Percentiles rank a stretch among this genome's conserved stretches.
phyloP scores from a whole-genome alignment of 2,329 filamentous ascomycete species.

The Rutstroemia sydowiana region DNA sequence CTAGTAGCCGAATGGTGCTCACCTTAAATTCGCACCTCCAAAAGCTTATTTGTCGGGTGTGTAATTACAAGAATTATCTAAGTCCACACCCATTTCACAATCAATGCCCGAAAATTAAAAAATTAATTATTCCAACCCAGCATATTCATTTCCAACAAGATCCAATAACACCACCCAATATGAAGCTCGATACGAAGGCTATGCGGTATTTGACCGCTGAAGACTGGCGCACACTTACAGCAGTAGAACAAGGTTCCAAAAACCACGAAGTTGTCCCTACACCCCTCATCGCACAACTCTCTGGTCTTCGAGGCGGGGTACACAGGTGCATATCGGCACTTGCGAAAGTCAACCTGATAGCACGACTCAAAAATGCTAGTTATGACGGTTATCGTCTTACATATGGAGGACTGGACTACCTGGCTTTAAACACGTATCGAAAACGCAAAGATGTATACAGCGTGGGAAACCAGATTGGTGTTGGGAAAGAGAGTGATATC shows the following conservation, averaged over 20 bases:
- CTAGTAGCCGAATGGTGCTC: slow-evolving; percentile 4
- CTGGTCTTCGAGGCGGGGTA: slow-evolving; percentile 75
- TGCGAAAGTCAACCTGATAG: slow-evolving; percentile 87
- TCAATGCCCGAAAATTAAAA: slow-evolving; percentile 4
- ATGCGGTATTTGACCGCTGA: slow-evolving; percentile 87
- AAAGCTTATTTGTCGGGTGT: background rate
- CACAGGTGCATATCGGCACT: slow-evolving; percentile 83
- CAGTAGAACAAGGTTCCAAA: slow-evolving; percentile 86
- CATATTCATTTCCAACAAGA: no score
- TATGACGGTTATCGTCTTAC: slow-evolving; percentile 97
- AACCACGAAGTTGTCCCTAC: slow-evolving; percentile 98
- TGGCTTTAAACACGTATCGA: slow-evolving; percentile 87
- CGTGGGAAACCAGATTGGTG: slow-evolving; percentile 88
- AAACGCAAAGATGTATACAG: slow-evolving; percentile 77
- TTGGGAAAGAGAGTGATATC: slow-evolving; percentile 97
- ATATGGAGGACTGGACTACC: slow-evolving; percentile 94
- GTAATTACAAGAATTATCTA: background rate
- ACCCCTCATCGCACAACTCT: slow-evolving; percentile 74
- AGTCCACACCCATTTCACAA: background rate
- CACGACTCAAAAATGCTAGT: slow-evolving; percentile 86
- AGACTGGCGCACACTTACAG: slow-evolving; percentile 92
- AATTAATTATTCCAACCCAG: background rate
- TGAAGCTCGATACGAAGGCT: slow-evolving; percentile 93
- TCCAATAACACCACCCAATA: slow-evolving; percentile 32
- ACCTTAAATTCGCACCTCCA: slow-evolving; percentile 6